A percentile compares a stretch with the other conserved stretches of the same genome.
These are phyloP conservation scores for Plasmopara viticola DNA, from an alignment of 352 stramenopile species.

Conservation along the genomic window DNA sequence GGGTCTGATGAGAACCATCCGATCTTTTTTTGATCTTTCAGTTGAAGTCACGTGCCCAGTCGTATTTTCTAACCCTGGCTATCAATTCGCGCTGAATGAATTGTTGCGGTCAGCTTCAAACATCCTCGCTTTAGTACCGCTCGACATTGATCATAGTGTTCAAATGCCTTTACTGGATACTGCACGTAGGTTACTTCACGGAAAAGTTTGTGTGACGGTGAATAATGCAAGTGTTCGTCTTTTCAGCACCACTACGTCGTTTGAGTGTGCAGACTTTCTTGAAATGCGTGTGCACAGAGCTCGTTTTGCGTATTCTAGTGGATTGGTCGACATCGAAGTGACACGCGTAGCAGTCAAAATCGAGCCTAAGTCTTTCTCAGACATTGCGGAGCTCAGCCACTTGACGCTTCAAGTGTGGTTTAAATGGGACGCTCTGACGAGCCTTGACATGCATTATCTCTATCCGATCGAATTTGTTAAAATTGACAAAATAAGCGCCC, in stretches of 20 bases:
- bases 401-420: slow-evolving; percentile 42
- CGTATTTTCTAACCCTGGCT: slow-evolving; percentile 48
- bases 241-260: slow-evolving; percentile 37
- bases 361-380: slow-evolving; percentile 54
- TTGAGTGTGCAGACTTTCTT: slow-evolving; percentile 48
- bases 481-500: neutral
- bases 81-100: slow-evolving; percentile 50
- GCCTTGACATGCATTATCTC: slow-evolving; percentile 36
- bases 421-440: slow-evolving; percentile 30
- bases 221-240: slow-evolving; percentile 42
- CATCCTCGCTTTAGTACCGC: slow-evolving; percentile 34
- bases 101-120: slow-evolving; percentile 25
- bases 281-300: slow-evolving; percentile 36
- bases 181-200: slow-evolving; percentile 47
- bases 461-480: slow-evolving; percentile 40
- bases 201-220: slow-evolving; percentile 32
- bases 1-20: slow-evolving; percentile 24
- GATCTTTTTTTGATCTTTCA: slow-evolving; percentile 38
- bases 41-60: slow-evolving; percentile 29
- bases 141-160: slow-evolving; percentile 41
- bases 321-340: slow-evolving; percentile 33
- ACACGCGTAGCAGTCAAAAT: slow-evolving; percentile 51
- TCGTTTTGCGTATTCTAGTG: slow-evolving; percentile 26
- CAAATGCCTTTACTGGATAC: slow-evolving; percentile 47
- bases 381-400: slow-evolving; percentile 53